Conservation (phyloP, 164 flowering plant species). For the Nelumbo lutea region DNA sequence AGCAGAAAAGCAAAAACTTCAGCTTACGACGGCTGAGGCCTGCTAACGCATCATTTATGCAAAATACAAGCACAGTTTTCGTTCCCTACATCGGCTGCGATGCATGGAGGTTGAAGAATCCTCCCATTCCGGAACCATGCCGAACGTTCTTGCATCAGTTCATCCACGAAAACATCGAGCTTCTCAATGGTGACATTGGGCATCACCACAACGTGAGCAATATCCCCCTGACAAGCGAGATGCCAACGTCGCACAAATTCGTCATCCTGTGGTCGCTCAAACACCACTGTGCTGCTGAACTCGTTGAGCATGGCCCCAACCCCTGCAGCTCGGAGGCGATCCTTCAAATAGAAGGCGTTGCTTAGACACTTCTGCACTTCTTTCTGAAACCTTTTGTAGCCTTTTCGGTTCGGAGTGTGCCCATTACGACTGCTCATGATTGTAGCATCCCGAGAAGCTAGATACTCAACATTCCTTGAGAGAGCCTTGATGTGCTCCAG, state of each 20-base stretch:
- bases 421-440: slow-evolving; percentile 97
- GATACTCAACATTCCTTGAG: slow-evolving; percentile 17
- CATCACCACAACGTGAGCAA: slow-evolving; percentile 95
- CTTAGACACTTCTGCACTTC: slow-evolving; percentile 92
- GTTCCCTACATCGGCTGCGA: slow-evolving; percentile 23
- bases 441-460: slow-evolving; percentile 95
- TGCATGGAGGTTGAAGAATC: slow-evolving; percentile 47
- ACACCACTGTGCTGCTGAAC: slow-evolving; percentile 93
- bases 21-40: too few relatives aligned
- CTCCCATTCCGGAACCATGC: slow-evolving; percentile 61
- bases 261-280: slow-evolving; percentile 81
- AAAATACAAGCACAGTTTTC: slow-evolving; percentile 56
- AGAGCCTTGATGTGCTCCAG: slow-evolving; percentile 79
- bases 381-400: slow-evolving; percentile 88
- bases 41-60: slow-evolving; percentile 38
- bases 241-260: slow-evolving; percentile 92
- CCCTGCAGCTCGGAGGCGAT: slow-evolving; percentile 58
- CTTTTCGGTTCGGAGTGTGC: slow-evolving; percentile 90
- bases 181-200: slow-evolving; percentile 77
- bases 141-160: slow-evolving; percentile 43
- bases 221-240: slow-evolving; percentile 88
- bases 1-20: too few relatives aligned
- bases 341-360: slow-evolving; percentile 87
- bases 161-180: slow-evolving; percentile 63
- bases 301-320: slow-evolving; percentile 93